Base-by-base conservation (phyloP, 495 filamentous ascomycete species). In the Neurospora sublineolata region DNA sequence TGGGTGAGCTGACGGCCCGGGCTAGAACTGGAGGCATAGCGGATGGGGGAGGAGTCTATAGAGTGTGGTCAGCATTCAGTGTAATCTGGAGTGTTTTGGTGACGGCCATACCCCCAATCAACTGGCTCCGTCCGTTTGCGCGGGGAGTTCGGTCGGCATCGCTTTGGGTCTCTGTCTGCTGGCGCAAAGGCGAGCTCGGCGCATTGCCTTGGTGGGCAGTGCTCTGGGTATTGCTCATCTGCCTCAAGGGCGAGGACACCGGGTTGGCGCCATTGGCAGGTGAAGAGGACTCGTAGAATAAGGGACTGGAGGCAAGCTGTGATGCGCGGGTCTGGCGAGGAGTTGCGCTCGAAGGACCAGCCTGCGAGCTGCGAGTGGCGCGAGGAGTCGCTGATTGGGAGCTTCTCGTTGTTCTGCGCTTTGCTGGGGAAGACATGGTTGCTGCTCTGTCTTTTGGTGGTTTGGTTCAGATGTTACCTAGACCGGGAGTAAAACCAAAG, bases 1-100 rank as follows among this genome's bases (percentile, higher is more conserved):
- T 87, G 87, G 72, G 82, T 79, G 68, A 85, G 82, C 71, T 84
- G 84, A 71, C 88, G 87, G 23, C 87, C 88, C 3, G 93, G 93
- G 78, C 92, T 95, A 39, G 94, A 95, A 78, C 92, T 96, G 67
- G 94, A 87, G 37, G 90, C 90, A 76, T 97, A 97, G 74, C 89
- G 89, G 75, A 97, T 93, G 1, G 94, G 94, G 9, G 94, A 97
- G 0, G 94, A 97, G 74, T 94, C 94, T 96, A 70, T 30, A 52
- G 5, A 10, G 41, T 46, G 2, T 52, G 30, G 71, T 70, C 33
- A 74, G 68, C 36, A 60, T 30, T 16, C 6, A 58, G 42, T 37
- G 2, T 23, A 2, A 5, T 11, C 44, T 12, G 11, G 60, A 67
- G 71, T 20, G 4, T 68, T n/a, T 72, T 42, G 67, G 70, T 42